Conservation (phyloP, 148 eudicot genomes). For the Camellia granthamiana region DNA sequence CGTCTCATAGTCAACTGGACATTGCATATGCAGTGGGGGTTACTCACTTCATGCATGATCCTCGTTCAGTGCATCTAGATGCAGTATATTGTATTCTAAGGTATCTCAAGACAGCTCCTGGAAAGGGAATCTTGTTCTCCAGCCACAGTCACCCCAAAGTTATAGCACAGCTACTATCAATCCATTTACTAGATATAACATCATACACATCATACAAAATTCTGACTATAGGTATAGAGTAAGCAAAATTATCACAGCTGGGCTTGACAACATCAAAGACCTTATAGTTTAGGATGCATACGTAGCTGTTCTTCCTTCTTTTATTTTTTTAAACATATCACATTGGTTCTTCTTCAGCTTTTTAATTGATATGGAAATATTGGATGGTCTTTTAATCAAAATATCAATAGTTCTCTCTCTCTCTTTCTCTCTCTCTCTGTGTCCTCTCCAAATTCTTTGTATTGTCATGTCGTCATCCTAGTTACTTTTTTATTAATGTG, state of each 20-base stretch:
- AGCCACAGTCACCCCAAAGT: neutral
- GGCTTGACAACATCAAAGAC: neutral
- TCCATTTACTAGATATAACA: no score
- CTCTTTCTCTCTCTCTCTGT: no score
- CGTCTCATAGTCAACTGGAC: no score
- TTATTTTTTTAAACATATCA: no score
- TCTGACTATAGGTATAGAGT: neutral
- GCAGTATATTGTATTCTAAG: no score
- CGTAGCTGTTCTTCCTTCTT: neutral
- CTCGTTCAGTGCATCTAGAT: no score
- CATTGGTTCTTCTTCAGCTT: neutral
- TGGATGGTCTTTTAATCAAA: no score
- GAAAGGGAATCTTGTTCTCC: no score
- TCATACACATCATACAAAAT: neutral
- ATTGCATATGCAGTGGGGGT: no score
- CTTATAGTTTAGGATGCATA: neutral
- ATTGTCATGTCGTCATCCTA: neutral
- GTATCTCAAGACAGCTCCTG: no score
- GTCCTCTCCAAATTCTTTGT: conserved; percentile 1
- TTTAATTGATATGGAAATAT: neutral
- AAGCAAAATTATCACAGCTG: neutral
- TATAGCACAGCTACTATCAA: neutral
- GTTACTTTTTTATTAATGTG: neutral
- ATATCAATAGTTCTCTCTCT: no score
- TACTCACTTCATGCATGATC: no score